These are phyloP conservation scores for Diaporthe sp. DNA, from an alignment of 2,329 filamentous ascomycete genomes.

Conservation along the genomic window DNA sequence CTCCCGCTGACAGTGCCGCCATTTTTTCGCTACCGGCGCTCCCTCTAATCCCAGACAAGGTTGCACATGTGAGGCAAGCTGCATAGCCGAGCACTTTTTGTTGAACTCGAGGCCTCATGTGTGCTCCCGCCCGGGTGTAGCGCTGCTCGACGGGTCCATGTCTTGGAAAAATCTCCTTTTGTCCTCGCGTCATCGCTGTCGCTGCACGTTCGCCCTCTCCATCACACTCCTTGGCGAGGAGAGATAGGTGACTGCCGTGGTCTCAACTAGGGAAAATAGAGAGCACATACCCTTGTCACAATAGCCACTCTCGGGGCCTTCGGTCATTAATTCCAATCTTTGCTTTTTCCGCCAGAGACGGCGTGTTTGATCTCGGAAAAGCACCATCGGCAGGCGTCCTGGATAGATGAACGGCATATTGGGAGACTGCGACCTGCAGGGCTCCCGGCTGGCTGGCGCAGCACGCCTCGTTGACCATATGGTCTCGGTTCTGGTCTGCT, in stretches of 20 bases:
- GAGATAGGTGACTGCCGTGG: not conserved
- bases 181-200: slow-evolving; percentile 6
- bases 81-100: slow-evolving; percentile 25
- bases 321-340: not conserved
- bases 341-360: slow-evolving; percentile 21
- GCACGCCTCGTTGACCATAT: slow-evolving; percentile 5
- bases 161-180: slow-evolving; percentile 40
- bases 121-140: slow-evolving; percentile 5
- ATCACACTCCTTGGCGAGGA: not conserved
- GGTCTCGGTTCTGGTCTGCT: not conserved
- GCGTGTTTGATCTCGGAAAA: slow-evolving; percentile 25
- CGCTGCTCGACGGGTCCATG: slow-evolving; percentile 21
- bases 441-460: slow-evolving; percentile 11
- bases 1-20: not conserved
- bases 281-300: not conserved
- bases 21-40: not conserved
- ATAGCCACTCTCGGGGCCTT: too few relatives aligned
- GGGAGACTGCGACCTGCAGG: not conserved
- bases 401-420: slow-evolving; percentile 21
- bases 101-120: slow-evolving; percentile 16
- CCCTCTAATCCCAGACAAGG: not conserved
- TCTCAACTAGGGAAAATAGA: not conserved
- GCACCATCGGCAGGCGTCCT: slow-evolving; percentile 7
- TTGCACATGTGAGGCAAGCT: slow-evolving; percentile 34
- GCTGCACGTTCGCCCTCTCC: not conserved